These are phyloP conservation scores for Xylariaceae sp. DNA, from an alignment of 2,329 filamentous ascomycete genomes.

Conservation along the genomic window DNA sequence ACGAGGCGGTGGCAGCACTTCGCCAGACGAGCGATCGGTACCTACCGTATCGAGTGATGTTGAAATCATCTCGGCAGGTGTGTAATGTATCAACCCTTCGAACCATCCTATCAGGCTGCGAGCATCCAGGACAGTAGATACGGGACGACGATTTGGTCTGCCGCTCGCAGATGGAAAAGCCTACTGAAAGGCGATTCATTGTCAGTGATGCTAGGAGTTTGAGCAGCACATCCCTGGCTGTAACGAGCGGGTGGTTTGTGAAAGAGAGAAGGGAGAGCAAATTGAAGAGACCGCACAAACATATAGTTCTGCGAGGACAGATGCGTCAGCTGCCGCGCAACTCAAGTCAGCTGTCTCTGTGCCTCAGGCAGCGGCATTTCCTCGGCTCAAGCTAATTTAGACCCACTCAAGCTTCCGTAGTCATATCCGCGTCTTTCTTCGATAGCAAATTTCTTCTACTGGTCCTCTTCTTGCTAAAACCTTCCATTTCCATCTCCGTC, in stretches of 20 bases:
- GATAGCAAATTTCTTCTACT: slow-evolving; percentile 24
- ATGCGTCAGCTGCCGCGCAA: too few relatives aligned
- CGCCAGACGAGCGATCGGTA: too few relatives aligned
- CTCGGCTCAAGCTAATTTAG: background rate
- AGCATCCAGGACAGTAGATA: slow-evolving; percentile 85
- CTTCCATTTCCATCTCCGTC: slow-evolving; percentile 19
- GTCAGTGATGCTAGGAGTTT: slow-evolving; percentile 32
- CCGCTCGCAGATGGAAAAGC: slow-evolving; percentile 30
- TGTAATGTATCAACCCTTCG: slow-evolving; percentile 71
- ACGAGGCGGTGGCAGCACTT: too few relatives aligned
- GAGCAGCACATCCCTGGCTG: slow-evolving; percentile 25
- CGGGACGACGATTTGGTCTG: slow-evolving; percentile 55
- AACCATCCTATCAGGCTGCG: slow-evolving; percentile 71
- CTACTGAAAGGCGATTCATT: slow-evolving; percentile 30
- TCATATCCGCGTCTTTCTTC: slow-evolving; percentile 6
- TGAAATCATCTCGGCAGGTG: slow-evolving; percentile 11
- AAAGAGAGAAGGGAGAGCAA: slow-evolving; percentile 15
- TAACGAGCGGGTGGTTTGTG: slow-evolving; percentile 27
- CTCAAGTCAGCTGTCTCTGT: background rate
- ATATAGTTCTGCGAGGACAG: background rate
- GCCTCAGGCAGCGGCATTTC: background rate
- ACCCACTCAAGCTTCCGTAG: slow-evolving; percentile 4
- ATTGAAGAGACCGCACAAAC: background rate
- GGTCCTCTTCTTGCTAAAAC: slow-evolving; percentile 9
- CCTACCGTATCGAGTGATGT: background rate